Evolutionary conservation across 192 early-diverging fungal species (phyloP).

Genomic region (Backusella australiensis): DNA sequence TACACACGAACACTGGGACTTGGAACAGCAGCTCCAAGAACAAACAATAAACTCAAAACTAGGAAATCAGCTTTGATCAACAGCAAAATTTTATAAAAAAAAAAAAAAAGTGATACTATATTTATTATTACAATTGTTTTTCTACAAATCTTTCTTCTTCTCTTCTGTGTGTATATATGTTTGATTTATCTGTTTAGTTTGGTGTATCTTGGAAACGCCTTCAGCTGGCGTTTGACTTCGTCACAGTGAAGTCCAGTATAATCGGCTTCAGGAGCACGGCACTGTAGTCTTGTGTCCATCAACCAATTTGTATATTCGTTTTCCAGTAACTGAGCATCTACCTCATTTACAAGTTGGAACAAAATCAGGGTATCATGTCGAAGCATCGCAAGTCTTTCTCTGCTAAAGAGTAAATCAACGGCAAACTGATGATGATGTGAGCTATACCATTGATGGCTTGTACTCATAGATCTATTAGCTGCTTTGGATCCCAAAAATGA

Average conservation of each 20-base stretch:
- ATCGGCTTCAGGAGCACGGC: constrained; percentile 7
- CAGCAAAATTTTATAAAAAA: background rate
- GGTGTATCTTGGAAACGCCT: background rate
- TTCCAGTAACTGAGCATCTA: constrained; percentile 44
- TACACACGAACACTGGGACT: background rate
- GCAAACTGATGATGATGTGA: constrained; percentile 41
- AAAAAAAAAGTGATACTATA: background rate
- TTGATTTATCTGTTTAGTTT: background rate
- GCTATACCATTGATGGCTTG: constrained; percentile 32
- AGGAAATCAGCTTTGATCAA: background rate
- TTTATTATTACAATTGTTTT: background rate
- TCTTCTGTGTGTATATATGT: background rate
- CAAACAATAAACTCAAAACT: background rate
- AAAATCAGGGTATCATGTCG: constrained; percentile 46
- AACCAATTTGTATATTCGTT: constrained; percentile 55
- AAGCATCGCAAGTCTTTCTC: constrained; percentile 46
- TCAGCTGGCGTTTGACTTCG: constrained; percentile 5
- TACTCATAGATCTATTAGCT: background rate
- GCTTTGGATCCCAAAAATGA: constrained; percentile 32
- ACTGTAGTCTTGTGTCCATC: constrained; percentile 35
- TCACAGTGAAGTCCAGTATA: constrained; percentile 9
- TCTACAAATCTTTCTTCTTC: background rate
- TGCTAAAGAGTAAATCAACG: constrained; percentile 38
- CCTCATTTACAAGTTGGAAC: constrained; percentile 45
- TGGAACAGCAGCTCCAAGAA: background rate